A percentile compares a stretch with the other conserved stretches of the same genome.
These are phyloP conservation scores for Apiospora koreana DNA, from an alignment of 2,329 filamentous ascomycete genomes.

Conservation along the genomic window DNA sequence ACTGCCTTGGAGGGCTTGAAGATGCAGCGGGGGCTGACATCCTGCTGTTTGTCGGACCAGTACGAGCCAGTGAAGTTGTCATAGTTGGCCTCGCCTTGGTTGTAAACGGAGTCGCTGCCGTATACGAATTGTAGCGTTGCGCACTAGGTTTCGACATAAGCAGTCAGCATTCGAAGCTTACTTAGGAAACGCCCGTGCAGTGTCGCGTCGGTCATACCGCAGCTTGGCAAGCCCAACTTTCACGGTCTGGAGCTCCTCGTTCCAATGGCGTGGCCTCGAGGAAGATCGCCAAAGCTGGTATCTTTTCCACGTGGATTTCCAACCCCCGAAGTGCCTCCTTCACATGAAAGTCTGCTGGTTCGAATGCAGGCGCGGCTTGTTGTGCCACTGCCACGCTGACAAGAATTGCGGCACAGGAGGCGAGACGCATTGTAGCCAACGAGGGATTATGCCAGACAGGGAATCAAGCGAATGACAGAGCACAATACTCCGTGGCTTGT, in stretches of 20 bases:
- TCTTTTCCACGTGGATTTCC: neutral
- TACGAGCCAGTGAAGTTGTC: neutral
- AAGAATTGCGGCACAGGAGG: neutral
- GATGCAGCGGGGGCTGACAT: neutral
- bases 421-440: neutral
- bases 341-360: neutral
- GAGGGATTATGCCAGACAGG: neutral
- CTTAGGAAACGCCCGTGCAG: too few species aligned
- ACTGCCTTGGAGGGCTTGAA: neutral
- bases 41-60: neutral
- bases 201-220: neutral
- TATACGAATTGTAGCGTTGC: neutral
- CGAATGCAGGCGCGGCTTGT: neutral
- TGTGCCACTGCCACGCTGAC: neutral
- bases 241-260: neutral
- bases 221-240: neutral
- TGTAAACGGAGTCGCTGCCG: neutral
- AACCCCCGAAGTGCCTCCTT: neutral
- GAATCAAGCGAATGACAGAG: neutral
- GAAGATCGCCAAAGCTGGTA: neutral
- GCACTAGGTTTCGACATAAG: neutral
- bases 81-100: neutral
- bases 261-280: neutral
- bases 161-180: neutral
- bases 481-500: neutral